phyloP scores from a whole-genome alignment of 2,329 filamentous ascomycete genomes.

The Blastomyces silverae region DNA sequence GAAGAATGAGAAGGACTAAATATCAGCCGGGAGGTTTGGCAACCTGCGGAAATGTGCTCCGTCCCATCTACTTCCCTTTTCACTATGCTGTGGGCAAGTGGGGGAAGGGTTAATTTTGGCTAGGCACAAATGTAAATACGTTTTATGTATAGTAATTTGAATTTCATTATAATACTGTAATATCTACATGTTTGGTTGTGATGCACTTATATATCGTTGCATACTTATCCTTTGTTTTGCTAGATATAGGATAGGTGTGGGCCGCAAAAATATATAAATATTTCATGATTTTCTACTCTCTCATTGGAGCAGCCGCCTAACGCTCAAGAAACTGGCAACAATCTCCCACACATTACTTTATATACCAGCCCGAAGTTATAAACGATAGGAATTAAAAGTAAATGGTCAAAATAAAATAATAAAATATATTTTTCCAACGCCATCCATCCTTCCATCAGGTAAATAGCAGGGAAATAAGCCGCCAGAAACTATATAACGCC shows the following conservation, averaged over 20 bases:
- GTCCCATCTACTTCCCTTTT: not conserved
- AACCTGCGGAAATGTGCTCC: not conserved
- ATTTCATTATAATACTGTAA: not conserved
- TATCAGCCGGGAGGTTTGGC: too few species aligned
- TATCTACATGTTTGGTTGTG: too few species aligned
- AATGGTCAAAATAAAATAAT: not conserved
- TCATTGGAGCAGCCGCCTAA: too few species aligned
- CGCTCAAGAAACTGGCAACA: too few species aligned
- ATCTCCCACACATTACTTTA: too few species aligned
- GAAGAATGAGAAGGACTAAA: conserved; percentile 11
- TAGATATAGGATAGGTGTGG: too few species aligned
- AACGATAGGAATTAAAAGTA: too few species aligned
- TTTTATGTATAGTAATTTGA: conserved; percentile 3
- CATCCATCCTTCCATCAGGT: not conserved
- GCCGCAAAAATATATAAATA: too few species aligned
- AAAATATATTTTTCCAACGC: not conserved
- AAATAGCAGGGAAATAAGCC: not conserved
- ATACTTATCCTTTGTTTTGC: too few species aligned
- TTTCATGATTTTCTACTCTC: too few species aligned
- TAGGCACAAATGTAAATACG: too few species aligned
- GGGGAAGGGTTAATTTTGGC: not conserved
- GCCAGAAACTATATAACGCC: not conserved
- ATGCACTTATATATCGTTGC: not conserved
- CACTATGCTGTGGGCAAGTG: not conserved
- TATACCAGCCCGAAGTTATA: too few species aligned